Conservation (phyloP, 2,329 filamentous ascomycete species). For the Xylariaceae sp. region DNA sequence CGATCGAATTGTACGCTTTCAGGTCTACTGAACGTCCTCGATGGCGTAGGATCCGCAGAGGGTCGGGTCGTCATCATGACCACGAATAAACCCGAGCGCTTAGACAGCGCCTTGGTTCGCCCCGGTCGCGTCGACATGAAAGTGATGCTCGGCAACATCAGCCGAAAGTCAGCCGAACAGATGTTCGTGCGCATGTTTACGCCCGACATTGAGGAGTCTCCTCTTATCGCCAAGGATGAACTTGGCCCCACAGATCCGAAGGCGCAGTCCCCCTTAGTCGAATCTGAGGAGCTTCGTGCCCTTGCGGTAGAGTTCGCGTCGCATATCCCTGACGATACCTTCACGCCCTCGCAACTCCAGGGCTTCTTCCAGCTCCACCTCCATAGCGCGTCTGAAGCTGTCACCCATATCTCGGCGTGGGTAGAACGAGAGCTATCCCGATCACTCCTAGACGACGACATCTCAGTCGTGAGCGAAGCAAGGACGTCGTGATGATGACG, state of each 20-base stretch:
- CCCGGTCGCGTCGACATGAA: constrained; percentile 59
- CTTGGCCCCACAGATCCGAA: background rate
- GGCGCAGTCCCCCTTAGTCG: background rate
- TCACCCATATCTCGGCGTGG: constrained; percentile 27
- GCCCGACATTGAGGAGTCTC: constrained; percentile 20
- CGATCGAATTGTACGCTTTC: constrained; percentile 49
- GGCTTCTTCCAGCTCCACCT: constrained; percentile 35
- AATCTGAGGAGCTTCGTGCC: constrained; percentile 13
- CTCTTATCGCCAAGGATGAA: constrained; percentile 2
- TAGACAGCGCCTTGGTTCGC: constrained; percentile 54
- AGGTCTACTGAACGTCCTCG: constrained; percentile 57
- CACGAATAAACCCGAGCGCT: constrained; percentile 55
- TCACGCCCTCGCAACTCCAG: constrained; percentile 35
- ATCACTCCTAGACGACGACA: constrained; percentile 26
- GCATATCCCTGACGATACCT: constrained; percentile 32
- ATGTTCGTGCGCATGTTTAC: constrained; percentile 37
- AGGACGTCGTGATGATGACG: constrained; percentile 8
- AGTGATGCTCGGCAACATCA: constrained; percentile 40
- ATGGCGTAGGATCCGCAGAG: constrained; percentile 59
- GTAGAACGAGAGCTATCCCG: constrained; percentile 29
- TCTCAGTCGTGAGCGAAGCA: constrained; percentile 28
- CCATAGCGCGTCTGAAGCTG: constrained; percentile 30
- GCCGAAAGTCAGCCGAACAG: constrained; percentile 31
- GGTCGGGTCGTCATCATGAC: constrained; percentile 64
- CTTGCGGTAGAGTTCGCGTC: constrained; percentile 30